A percentile compares a stretch with the other conserved stretches of the same genome.
Evolutionary conservation across 306 rosid genomes (phyloP).

Genomic region (Gastrolobium villosum): DNA sequence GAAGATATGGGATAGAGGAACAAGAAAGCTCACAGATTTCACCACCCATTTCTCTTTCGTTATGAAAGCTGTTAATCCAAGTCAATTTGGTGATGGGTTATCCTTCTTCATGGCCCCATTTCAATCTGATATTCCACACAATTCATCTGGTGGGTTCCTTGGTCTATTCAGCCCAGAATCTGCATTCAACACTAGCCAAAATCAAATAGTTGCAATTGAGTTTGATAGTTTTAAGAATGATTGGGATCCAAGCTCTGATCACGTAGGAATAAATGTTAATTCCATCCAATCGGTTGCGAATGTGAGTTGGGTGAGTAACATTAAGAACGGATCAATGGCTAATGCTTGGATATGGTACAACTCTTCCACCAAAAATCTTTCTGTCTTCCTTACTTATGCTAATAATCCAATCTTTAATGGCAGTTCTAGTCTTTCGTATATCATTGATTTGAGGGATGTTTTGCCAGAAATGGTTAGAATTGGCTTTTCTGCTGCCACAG

Average conservation of each 20-base stretch:
- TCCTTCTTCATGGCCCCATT: slow-evolving; percentile 75
- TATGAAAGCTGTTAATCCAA: slow-evolving; percentile 40
- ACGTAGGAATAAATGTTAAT: slow-evolving; percentile 75
- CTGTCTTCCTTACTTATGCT: slow-evolving; percentile 68
- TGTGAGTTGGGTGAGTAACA: slow-evolving; percentile 60
- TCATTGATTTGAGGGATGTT: slow-evolving; percentile 64
- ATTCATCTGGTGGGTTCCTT: slow-evolving; percentile 71
- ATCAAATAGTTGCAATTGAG: slow-evolving; percentile 77
- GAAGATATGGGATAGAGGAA: slow-evolving; percentile 64
- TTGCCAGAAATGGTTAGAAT: slow-evolving; percentile 73
- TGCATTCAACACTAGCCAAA: slow-evolving; percentile 48
- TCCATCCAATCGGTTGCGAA: slow-evolving; percentile 60
- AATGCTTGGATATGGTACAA: slow-evolving; percentile 78
- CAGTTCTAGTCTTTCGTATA: slow-evolving; percentile 53
- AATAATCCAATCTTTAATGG: slow-evolving; percentile 52
- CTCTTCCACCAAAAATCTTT: slow-evolving; percentile 63
- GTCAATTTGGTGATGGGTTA: slow-evolving; percentile 64
- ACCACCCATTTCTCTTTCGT: slow-evolving; percentile 78
- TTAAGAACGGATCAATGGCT: slow-evolving; percentile 58
- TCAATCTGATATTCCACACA: slow-evolving; percentile 56
- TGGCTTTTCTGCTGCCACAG: slow-evolving; percentile 86
- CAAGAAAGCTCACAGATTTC: slow-evolving; percentile 64
- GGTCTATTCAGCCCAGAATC: slow-evolving; percentile 56
- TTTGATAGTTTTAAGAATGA: slow-evolving; percentile 58
- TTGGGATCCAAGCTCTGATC: slow-evolving; percentile 75